Evolutionary conservation across 2,329 filamentous ascomycete species (phyloP), one percentile per base, ranked within the genome.

Genomic region (Chrysoporthe deuterocubensis): DNA sequence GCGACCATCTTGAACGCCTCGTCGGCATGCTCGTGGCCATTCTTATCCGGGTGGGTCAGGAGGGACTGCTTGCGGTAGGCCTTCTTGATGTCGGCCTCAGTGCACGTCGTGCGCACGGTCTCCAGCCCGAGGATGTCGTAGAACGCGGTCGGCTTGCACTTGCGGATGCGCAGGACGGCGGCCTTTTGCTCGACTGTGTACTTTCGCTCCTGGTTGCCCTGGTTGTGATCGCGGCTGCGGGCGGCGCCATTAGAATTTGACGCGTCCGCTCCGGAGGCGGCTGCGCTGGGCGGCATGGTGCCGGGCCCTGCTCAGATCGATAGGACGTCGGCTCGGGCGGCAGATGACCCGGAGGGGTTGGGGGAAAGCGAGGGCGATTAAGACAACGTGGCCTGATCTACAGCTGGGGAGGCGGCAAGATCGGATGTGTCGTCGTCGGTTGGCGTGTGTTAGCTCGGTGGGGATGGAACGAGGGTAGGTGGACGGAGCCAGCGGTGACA

Each of bases 1-100:
- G 93, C 92, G 34, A 99, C 94, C 92, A 97, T 92, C 84, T 99
- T 99, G 83, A 99, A 99, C 43, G 96, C 96, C 82, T 99, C 96
- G 78, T 97, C 96, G 66, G 96, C 95, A 69, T 96, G 89, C 48
- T 95, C 90, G 78, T 97, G 94, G 62, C 94, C 94, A 85, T 99
- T 99, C 84, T 99, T 99, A 84, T 99, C 96, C 71, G 96, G 96
- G 84, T 99, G 96, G 69, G 96, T 99, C 76, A 98, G 85, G 75
- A 99, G 83, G 77, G 92, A 96, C 78, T 96, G 86, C 82, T 97
- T 98, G 76, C 95, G 89, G 81, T 99, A 99, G 7, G 96, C 95
- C 83, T 98, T 98, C 80, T 98, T 99, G 77, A 99, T 94, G 75
- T 98, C 95, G 70, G 84, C 80, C 73, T 98, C 95, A 61, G 89